Evolutionary conservation across 345 rosid species (phyloP), one percentile per base, ranked within the genome.

Genomic region (Salix caprea): DNA sequence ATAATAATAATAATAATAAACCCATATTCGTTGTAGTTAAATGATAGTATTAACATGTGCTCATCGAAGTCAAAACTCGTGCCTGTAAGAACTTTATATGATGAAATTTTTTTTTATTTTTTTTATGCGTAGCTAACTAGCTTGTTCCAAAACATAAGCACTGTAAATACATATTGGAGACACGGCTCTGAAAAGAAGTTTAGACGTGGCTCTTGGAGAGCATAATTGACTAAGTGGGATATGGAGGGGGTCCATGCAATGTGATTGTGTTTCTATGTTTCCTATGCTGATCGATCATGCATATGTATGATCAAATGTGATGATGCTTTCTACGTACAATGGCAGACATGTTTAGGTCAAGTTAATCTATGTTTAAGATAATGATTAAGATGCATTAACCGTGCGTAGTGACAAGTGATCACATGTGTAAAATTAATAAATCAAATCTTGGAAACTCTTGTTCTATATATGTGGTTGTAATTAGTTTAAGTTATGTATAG

Each of bases 381-480:
- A 75, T 79, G 87, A 84, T 79, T 79, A 82, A 67, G 87, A 84
- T 82, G 85, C 85, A 77, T 84, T 79, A 84, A 82, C 83, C 69
- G 77, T 36, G 37, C 37, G 7, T 32, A 71, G 48, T 64, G 72
- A 71, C 32, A 64, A 42, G 37, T 36, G 40, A 58, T 36, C 7
- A 36, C 37, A 5, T 36, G 37, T 36, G 1, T 34, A 36, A 36
- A 36, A 36, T 36, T 36, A 36, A 36, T 36, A 36, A 36, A 36
- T 36, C 37, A 36, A 36, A 36, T 36, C 37, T 36, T 36, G 37
- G 37, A 36, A 36, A 36, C 37, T 36, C 37, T 36, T 36, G 37
- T 5, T 36, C 37, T 36, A 36, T 5, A 36, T 1, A 5, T 36
- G 37, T 36, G 37, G 60, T 19, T 0, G 56, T 50, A 50, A 50